These are phyloP conservation scores for Babesia divergens DNA, from an alignment of 169 alveolate genomes.

Conservation along the genomic window DNA sequence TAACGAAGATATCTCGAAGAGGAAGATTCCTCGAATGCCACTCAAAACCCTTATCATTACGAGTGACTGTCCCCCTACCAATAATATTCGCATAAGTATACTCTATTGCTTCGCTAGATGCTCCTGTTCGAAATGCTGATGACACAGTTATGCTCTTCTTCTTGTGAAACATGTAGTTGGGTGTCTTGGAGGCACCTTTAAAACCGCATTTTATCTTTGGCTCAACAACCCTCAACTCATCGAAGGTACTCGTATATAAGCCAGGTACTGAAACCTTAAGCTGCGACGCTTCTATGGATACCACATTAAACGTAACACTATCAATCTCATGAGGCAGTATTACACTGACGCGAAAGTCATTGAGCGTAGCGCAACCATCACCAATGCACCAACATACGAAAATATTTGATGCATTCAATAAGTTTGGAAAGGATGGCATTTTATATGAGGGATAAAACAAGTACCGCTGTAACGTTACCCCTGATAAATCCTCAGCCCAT, in stretches of 20 bases:
- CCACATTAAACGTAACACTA: not conserved
- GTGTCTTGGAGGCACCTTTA: not conserved
- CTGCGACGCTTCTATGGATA: not conserved
- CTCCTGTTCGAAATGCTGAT: too few relatives aligned
- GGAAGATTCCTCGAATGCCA: slow-evolving; percentile 29
- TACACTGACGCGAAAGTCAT: slow-evolving; percentile 31
- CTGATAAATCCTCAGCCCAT: not conserved
- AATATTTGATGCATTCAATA: slow-evolving; percentile 1
- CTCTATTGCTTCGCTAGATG: too few relatives aligned
- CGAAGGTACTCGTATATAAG: not conserved
- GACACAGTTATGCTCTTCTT: too few relatives aligned
- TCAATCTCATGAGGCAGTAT: slow-evolving; percentile 16
- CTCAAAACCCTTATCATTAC: not conserved
- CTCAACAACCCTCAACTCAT: slow-evolving; percentile 22
- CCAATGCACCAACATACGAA: slow-evolving; percentile 53
- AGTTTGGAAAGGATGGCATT: slow-evolving; percentile 6
- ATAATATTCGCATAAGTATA: not conserved
- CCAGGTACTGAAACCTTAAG: not conserved
- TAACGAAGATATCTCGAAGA: not conserved
- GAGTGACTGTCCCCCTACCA: not conserved
- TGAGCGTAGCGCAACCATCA: slow-evolving; percentile 2
- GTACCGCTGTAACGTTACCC: not conserved
- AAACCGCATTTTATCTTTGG: slow-evolving; percentile 12
- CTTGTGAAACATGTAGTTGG: too few relatives aligned
- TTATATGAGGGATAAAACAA: too few relatives aligned